Conservation (phyloP, 371 early-diverging fungal species). For the Mortierella sp. region DNA sequence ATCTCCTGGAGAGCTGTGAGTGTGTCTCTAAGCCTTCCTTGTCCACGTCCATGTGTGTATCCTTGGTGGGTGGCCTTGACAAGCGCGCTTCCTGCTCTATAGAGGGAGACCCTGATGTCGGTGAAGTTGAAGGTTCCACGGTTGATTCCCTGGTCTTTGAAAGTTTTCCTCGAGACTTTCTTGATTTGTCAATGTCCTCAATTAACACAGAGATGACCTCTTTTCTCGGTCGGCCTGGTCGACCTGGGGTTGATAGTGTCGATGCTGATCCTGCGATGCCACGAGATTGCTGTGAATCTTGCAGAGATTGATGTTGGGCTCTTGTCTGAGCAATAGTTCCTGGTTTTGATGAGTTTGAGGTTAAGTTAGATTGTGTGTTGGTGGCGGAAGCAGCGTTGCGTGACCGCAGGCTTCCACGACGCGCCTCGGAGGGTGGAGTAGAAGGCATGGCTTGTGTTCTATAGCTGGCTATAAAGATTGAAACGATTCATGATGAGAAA, state of each 20-base stretch:
- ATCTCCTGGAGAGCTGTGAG: constrained; percentile 5
- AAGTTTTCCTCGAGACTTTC: constrained; percentile 22
- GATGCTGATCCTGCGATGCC: background rate
- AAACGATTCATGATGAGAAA: background rate
- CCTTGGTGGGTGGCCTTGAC: background rate
- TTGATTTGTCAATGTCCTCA: constrained; percentile 21
- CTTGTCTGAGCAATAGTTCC: constrained; percentile 12
- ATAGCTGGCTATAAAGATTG: background rate
- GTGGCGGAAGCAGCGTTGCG: constrained; percentile 20
- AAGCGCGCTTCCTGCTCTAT: constrained; percentile 7
- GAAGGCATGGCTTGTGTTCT: constrained; percentile 19
- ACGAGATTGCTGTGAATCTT: background rate
- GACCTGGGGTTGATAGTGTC: background rate
- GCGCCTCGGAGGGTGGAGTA: constrained; percentile 24
- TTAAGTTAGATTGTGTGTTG: constrained; percentile 8
- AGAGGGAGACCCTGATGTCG: constrained; percentile 13
- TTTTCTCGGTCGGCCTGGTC: constrained; percentile 31
- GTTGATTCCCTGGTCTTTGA: constrained; percentile 20
- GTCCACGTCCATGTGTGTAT: constrained; percentile 22
- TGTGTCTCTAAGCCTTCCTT: background rate
- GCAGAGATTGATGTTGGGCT: constrained; percentile 15
- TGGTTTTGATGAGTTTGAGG: constrained; percentile 13
- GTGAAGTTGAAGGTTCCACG: constrained; percentile 10
- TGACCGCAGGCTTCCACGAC: constrained; percentile 31
- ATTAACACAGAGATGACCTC: background rate